Evolutionary conservation across 2,329 filamentous ascomycete genomes (phyloP).

Genomic region (Aspergillus ibericus): DNA sequence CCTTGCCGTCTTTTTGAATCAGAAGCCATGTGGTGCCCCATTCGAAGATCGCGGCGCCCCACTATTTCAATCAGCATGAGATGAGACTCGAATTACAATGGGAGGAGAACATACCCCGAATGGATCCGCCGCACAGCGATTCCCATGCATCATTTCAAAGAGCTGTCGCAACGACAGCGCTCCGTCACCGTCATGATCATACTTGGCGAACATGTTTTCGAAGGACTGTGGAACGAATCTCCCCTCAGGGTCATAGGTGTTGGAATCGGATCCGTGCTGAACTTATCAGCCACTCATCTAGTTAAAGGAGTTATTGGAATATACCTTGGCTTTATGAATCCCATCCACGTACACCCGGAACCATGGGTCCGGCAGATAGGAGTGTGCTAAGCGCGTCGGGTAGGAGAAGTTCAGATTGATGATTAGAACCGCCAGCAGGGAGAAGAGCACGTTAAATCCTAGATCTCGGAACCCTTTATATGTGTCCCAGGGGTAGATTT

Average conservation of each 20-base stretch:
- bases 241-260: conserved; percentile 48
- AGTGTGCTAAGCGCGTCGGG: conserved; percentile 41
- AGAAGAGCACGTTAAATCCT: conserved; percentile 45
- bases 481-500: conserved; percentile 43
- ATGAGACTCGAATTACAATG: background rate
- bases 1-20: conserved; percentile 29
- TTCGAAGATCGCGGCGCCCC: conserved; percentile 48
- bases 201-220: conserved; percentile 52
- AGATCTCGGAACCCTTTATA: conserved; percentile 43
- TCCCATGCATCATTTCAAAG: conserved; percentile 40
- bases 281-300: background rate
- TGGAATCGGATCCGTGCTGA: conserved; percentile 30
- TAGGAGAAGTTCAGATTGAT: conserved; percentile 49
- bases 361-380: conserved; percentile 38
- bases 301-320: fast-evolving
- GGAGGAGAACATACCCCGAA: conserved; percentile 35
- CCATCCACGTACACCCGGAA: conserved; percentile 41
- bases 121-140: conserved; percentile 45
- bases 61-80: conserved; percentile 17
- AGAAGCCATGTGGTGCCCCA: conserved; percentile 37
- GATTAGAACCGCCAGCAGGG: conserved; percentile 40
- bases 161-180: conserved; percentile 44
- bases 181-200: conserved; percentile 40
- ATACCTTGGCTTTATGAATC: conserved; percentile 46
- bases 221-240: conserved; percentile 49